Evolutionary conservation across 2,329 filamentous ascomycete genomes (phyloP), one percentile per base, ranked within the genome.

Genomic region (Lecanosticta acicola): DNA sequence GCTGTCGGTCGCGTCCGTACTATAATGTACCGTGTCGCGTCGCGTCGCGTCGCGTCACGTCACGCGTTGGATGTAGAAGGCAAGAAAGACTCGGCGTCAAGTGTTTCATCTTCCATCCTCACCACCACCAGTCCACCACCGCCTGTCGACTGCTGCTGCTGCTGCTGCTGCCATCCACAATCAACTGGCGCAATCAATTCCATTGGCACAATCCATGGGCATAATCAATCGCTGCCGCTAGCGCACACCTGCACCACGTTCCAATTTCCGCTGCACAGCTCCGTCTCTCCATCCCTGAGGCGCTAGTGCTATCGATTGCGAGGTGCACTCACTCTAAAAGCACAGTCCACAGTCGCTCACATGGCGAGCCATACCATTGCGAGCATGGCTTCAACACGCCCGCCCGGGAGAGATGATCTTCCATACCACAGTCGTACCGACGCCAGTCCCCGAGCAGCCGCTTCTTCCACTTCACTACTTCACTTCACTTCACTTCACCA

Each of bases 291-390:
- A 29, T 29, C 36, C 43, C 43, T 33, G 26, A 29, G 26, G 24
- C 24, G 11, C 24, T 29, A 29, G 24, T 11, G 34, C 43, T 45
- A 45, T 45, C 43, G 43, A 45, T 45, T 39, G 43, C 43, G 43
- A 33, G 39, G 18, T n/a, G n/a, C n/a, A n/a, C n/a, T n/a, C n/a
- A n/a, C n/a, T n/a, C n/a, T n/a, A n/a, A n/a, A n/a, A n/a, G n/a
- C n/a, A n/a, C n/a, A n/a, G n/a, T n/a, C n/a, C n/a, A 24, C 43
- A 32, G 20, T 19, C 3, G 36, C 26, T 26, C 17, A 20, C 14
- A 45, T 45, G 43, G 43, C 43, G 43, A 36, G 7, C 43, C 35
- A 40, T 19, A 17, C 35, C 36, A 45, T 19, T 39, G 37, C 10
- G 17, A 18, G 37, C 20, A 11, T 21, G 37, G 37, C 37, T 20